phyloP scores from a whole-genome alignment of 257 asterid species.

The Nicotiana benthamiana region DNA sequence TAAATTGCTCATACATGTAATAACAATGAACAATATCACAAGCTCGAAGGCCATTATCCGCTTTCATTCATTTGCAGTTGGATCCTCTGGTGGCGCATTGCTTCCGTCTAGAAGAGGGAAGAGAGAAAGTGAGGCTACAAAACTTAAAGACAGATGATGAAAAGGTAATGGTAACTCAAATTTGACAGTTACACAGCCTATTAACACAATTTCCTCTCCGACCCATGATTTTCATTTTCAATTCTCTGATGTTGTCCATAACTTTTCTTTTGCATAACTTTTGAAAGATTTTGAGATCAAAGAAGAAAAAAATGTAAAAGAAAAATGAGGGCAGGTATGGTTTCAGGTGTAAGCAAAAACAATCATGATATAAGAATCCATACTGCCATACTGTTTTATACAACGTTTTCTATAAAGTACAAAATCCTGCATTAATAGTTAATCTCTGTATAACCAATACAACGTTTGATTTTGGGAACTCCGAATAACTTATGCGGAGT shows the following conservation, averaged over 20 bases:
- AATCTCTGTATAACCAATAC: too few relatives aligned
- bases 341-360: too few relatives aligned
- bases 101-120: slow-evolving; percentile 40
- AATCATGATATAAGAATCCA: too few relatives aligned
- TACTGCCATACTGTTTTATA: too few relatives aligned
- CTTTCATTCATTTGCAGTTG: slow-evolving; percentile 42
- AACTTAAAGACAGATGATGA: neutral
- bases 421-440: too few relatives aligned
- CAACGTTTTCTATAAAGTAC: too few relatives aligned
- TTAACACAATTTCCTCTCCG: neutral
- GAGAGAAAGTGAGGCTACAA: neutral
- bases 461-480: too few relatives aligned
- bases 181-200: neutral
- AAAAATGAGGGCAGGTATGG: too few relatives aligned
- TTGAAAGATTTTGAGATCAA: neutral
- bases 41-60: slow-evolving; percentile 14
- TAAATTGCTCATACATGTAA: neutral
- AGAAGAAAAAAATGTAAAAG: neutral
- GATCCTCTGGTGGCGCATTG: slow-evolving; percentile 45
- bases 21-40: slow-evolving; percentile 1
- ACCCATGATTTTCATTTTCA: neutral
- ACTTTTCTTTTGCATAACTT: neutral
- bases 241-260: neutral
- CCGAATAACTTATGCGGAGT: too few relatives aligned
- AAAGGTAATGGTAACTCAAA: neutral